Base-by-base conservation (phyloP, 352 stramenopile species). In the Phytophthora pluvialis region DNA sequence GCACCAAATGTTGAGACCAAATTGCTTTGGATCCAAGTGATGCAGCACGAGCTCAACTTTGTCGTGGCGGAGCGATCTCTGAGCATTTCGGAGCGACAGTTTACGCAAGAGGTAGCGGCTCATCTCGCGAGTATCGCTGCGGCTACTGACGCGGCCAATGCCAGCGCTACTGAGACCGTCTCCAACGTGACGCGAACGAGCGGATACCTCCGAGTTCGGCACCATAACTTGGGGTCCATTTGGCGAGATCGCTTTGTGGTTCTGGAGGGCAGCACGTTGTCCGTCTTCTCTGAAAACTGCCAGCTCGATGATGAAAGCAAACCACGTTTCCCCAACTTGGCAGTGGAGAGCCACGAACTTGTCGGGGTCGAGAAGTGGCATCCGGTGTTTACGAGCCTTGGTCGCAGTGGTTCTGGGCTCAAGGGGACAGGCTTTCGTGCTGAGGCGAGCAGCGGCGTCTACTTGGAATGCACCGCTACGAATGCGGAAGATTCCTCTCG, bases 21-120 rank as follows among this genome's bases (percentile, higher is more conserved):
- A 47, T 48, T 72, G 15, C 60, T 68, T 15, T 93, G 85, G 85
- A 51, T 91, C 0, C 73, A 83, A 26, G 70, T 72, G 1, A 64
- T 91, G 13, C 75, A 88, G 25, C 71, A 87, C 38, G 82, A 90
- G 26, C 67, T 89, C 0, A 77, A 89, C 16, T 90, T 90, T 51
- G 69, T 74, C 3, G 58, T 86, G 3, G 80, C 78, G 3, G 83
- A 93, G 52, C 58, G 63, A 39, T 88, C 84, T 21, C 53, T 91
- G 35, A 82, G 86, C 26, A 71, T 89, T 35, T 75, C 86, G 0
- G 80, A 79, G 3, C 72, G 72, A 18, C 68, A 76, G 53, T 87
- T 91, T 45, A 77, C 77, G 4, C 77, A 78, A 13, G 74, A 86
- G 36, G 82, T 86, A 5, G 80, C 78, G 5, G 60, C 38, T 0